Evolutionary conservation across 371 early-diverging fungal genomes (phyloP).

Genomic region (Dinochytrium kinnereticum): DNA sequence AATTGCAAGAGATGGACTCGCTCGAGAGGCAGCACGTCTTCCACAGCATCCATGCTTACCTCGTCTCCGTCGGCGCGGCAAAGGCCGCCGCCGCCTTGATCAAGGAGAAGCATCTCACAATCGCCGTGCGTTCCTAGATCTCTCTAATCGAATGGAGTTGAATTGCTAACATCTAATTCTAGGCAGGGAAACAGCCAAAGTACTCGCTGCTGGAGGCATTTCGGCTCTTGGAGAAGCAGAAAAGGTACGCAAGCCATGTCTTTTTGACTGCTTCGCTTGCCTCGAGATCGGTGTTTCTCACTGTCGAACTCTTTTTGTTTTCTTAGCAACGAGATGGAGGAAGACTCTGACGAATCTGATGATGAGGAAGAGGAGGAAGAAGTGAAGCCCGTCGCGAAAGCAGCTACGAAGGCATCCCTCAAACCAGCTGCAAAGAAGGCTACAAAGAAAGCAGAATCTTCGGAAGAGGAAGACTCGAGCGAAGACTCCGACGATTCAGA

Average conservation of each 20-base stretch:
- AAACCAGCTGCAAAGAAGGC: conserved; percentile 18
- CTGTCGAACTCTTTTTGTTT: not conserved
- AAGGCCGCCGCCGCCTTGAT: conserved; percentile 6
- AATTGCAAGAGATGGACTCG: not conserved
- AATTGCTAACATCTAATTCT: not conserved
- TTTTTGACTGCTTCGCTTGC: too few species aligned
- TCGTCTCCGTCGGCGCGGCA: not conserved
- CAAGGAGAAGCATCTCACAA: conserved; percentile 1
- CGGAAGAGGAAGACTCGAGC: not conserved
- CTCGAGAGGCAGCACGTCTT: conserved; percentile 5
- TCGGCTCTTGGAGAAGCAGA: not conserved
- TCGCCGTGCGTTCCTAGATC: not conserved
- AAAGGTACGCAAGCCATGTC: too few species aligned
- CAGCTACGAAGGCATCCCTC: not conserved
- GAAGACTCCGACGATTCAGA: conserved; percentile 12
- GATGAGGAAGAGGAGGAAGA: conserved; percentile 26
- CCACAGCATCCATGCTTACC: not conserved
- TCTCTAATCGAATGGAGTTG: too few species aligned
- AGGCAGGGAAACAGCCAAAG: not conserved
- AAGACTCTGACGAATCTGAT: not conserved
- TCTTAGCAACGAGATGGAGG: not conserved
- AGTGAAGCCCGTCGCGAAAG: conserved; percentile 23
- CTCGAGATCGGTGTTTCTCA: too few species aligned
- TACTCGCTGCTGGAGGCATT: not conserved
- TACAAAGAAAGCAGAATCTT: conserved; percentile 27